Conservation (phyloP, 495 filamentous ascomycete genomes). For the Aspergillus diversus region DNA sequence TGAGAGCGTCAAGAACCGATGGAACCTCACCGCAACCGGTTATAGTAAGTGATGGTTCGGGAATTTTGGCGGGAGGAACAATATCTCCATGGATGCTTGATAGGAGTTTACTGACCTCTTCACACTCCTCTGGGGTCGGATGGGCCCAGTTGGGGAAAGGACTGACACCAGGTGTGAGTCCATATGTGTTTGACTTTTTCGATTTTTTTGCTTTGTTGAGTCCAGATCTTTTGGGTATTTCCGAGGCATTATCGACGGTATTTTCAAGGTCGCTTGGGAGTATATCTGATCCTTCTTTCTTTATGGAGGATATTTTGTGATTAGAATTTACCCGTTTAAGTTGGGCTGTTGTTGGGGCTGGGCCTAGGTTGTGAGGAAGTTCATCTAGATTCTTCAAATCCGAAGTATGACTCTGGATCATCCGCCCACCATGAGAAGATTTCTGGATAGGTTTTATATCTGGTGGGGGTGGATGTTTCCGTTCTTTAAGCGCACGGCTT, state of each 20-base stretch:
- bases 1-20: constrained; percentile 83
- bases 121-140: constrained; percentile 74
- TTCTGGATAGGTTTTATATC: background rate
- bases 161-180: constrained; percentile 46
- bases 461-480: constrained; percentile 4
- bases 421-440: constrained; percentile 24
- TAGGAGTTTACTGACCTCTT: constrained; percentile 73
- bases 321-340: background rate
- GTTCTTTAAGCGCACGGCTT: constrained; percentile 7
- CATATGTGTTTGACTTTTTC: constrained; percentile 39
- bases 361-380: constrained; percentile 52
- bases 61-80: constrained; percentile 66
- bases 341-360: background rate
- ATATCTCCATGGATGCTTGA: constrained; percentile 68
- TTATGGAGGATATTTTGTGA: constrained; percentile 19
- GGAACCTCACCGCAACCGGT: constrained; percentile 95
- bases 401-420: constrained; percentile 19
- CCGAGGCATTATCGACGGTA: constrained; percentile 28
- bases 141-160: constrained; percentile 72
- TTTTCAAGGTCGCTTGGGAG: constrained; percentile 23
- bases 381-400: constrained; percentile 28
- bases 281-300: constrained; percentile 17
- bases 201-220: constrained; percentile 19
- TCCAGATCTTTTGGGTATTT: background rate
- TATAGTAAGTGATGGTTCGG: constrained; percentile 74